Base-by-base conservation (phyloP, 2,329 filamentous ascomycete genomes). In the Cryphonectria japonica region DNA sequence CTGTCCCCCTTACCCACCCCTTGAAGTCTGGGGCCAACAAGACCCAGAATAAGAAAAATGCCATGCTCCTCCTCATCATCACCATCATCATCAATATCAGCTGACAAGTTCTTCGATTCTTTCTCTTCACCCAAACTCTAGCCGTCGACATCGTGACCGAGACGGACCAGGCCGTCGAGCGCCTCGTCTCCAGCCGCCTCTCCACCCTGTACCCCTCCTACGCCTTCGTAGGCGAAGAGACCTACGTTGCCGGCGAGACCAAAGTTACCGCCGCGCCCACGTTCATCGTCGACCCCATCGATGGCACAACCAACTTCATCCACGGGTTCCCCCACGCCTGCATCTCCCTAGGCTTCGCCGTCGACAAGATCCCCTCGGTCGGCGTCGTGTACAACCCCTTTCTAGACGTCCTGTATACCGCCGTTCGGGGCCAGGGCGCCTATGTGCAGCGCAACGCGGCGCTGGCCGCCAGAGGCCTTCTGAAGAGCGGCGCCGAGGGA, bases 301-400 rank as follows among this genome's bases (percentile, higher is more conserved):
- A 95, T 81, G 93, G 92, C 77, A 94, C 89, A 8, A 93, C 91
- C 66, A 95, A 95, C 85, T 94, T 95, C 77, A 87, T 95, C 63
- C 93, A 95, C 81, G 87, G 87, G 29, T 91, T 93, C 81, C 91
- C 92, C 5, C 86, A 89, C 76, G 92, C 93, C 73, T 93, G 90
- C 82, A 91, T 95, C 81, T 93, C 91, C 14, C 88, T 95, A 46
- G 93, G 92, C 62, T 85, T 95, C 70, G 86, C 91, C 60, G 81
- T 94, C 73, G 81, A 87, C 76, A 86, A 87, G 73, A 77, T 78
- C 14, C 92, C 93, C 32, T 83, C 85, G 68, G 85, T 95, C 61
- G 93, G 93, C 73, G 89, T 95, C 71, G 89, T 95, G 73, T 95
- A 93, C 83, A 95, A 95, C 81, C 93, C 93, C 0, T 94, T 91